phyloP scores from a whole-genome alignment of 257 asterid species.

The Ehretia macrophylla region DNA sequence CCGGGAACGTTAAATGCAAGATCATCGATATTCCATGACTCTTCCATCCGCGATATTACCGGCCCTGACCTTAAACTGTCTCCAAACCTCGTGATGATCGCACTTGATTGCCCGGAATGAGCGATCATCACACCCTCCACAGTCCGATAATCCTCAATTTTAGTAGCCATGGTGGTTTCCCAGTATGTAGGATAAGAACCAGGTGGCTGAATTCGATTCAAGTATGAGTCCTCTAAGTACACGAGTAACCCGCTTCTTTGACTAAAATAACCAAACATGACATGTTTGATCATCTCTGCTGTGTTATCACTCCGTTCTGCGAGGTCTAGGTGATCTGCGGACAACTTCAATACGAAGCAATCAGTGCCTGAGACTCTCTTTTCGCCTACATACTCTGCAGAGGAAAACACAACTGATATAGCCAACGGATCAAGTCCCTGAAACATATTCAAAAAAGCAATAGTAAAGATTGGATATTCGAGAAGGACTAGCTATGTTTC shows the following conservation, averaged over 20 bases:
- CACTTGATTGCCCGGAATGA: slow-evolving; percentile 70
- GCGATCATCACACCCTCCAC: slow-evolving; percentile 73
- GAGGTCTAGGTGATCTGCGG: slow-evolving; percentile 51
- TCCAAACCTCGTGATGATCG: slow-evolving; percentile 64
- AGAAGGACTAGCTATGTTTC: too few species aligned
- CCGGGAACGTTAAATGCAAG: slow-evolving; percentile 71
- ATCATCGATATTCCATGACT: slow-evolving; percentile 68
- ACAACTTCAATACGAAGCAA: slow-evolving; percentile 72
- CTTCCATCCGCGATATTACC: slow-evolving; percentile 68
- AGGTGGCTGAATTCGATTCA: slow-evolving; percentile 70
- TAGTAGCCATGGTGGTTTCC: slow-evolving; percentile 73
- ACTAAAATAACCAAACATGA: slow-evolving; percentile 67
- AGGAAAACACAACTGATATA: slow-evolving; percentile 56
- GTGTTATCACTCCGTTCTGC: slow-evolving; percentile 68
- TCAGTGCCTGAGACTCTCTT: slow-evolving; percentile 49
- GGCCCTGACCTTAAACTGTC: slow-evolving; percentile 54
- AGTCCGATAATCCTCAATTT: slow-evolving; percentile 55
- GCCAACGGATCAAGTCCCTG: slow-evolving; percentile 79
- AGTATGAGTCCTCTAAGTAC: slow-evolving; percentile 69
- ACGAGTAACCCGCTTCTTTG: slow-evolving; percentile 68
- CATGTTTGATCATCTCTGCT: slow-evolving; percentile 84
- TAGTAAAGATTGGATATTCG: not conserved
- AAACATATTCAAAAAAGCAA: slow-evolving; percentile 1
- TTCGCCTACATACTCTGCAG: slow-evolving; percentile 78
- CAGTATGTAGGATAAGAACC: slow-evolving; percentile 72